Conservation (phyloP, 768 basidiomycete species). For the Tubosaeta sp. region DNA sequence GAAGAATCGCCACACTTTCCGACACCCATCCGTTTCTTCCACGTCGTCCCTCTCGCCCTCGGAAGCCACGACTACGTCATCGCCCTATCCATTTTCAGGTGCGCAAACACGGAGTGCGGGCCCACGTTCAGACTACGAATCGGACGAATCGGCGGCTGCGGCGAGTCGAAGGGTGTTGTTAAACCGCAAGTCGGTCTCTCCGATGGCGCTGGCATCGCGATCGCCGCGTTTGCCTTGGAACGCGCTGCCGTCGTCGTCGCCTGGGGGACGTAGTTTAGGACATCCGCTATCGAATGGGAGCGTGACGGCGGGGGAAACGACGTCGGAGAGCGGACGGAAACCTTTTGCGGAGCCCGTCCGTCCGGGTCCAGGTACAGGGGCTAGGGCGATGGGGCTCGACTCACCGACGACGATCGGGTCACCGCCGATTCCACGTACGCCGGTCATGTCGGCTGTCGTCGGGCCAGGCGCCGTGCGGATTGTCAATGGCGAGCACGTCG, state of each 20-base stretch:
- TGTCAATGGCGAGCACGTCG: constrained; percentile 28
- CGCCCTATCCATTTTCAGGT: constrained; percentile 21
- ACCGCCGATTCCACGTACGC: constrained; percentile 38
- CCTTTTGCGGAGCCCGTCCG: constrained; percentile 17
- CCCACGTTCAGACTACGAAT: constrained; percentile 50
- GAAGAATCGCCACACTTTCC: constrained; percentile 33
- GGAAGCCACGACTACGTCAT: constrained; percentile 36
- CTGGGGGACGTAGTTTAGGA: constrained; percentile 28
- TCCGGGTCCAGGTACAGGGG: neutral
- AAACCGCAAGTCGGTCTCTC: constrained; percentile 65
- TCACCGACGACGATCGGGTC: constrained; percentile 38
- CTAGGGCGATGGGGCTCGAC: constrained; percentile 23
- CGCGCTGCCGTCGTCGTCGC: constrained; percentile 34
- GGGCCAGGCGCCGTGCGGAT: constrained; percentile 21
- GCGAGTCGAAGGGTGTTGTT: constrained; percentile 57
- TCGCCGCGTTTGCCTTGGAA: constrained; percentile 32
- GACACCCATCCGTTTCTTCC: constrained; percentile 59
- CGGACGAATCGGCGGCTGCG: constrained; percentile 37
- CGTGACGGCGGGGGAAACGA: constrained; percentile 19
- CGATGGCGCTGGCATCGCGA: constrained; percentile 59
- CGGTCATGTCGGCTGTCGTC: constrained; percentile 24
- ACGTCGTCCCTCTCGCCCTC: constrained; percentile 60
- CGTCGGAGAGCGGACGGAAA: constrained; percentile 29
- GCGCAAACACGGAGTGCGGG: constrained; percentile 13
- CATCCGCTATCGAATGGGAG: constrained; percentile 17